Base-by-base conservation (phyloP, 2,329 filamentous ascomycete species). In the Elsinoe perseae region DNA sequence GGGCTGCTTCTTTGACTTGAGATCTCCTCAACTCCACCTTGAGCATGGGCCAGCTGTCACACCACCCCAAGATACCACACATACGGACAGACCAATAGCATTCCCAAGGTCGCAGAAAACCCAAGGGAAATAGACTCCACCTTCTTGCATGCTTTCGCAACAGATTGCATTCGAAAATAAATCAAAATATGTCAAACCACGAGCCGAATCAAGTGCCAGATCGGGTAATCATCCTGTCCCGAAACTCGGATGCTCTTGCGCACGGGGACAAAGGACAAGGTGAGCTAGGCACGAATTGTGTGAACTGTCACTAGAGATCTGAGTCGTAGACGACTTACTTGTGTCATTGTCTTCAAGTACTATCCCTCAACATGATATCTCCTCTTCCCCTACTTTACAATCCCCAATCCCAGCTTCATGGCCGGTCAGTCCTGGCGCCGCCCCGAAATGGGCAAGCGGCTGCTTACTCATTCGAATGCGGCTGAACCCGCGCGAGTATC, bases 261-360 rank as follows among this genome's bases (percentile, higher is more conserved):
- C 44, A 52, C 32, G 48, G 28, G 28, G 28, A 52, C 48, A 38
- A 20, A 44, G 16, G 48, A 52, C 48, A 38, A 52, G 48, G 32
- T 52, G 48, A 52, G 48, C 48, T 52, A 52, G 48, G 48, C 48
- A 52, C 48, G 48, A 52, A n/a, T 28, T 34, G 28, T 38, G 25
- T 34, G 28, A 28, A 50, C 48, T 44, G 40, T 44, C 20, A 25
- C 40, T 25, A 25, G 12, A 9, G 40, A 23, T 21, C 40, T 44
- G 40, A 36, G 32, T 21, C 40, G 25, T 44, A 21, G 23, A 44
- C 40, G 40, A 44, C 18, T 21, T 44, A n/a, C 40, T 44, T 44
- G 40, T 44, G 40, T 44, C 40, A 44, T 44, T 18, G 40, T 18
- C 40, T 8, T 14, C 14, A 44, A 36, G 5, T 44, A 21, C 38